phyloP scores from a whole-genome alignment of 2,329 filamentous ascomycete genomes.

The Epichloe scottii region DNA sequence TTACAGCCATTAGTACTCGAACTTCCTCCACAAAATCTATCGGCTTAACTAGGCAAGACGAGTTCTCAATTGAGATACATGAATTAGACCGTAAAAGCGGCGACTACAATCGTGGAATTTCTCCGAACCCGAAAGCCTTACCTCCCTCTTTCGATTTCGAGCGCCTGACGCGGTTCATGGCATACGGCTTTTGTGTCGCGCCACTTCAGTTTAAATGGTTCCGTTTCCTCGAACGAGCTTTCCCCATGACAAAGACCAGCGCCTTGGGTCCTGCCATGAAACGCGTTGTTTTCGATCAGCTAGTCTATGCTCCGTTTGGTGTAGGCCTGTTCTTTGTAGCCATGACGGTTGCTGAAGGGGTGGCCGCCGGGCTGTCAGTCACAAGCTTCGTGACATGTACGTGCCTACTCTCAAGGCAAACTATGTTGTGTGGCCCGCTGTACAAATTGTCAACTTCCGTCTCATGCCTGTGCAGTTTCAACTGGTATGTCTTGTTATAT shows the following conservation, averaged over 20 bases:
- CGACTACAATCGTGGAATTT: conserved; percentile 49
- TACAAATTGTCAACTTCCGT: conserved; percentile 94
- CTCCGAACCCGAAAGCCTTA: conserved; percentile 46
- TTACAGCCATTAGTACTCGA: conserved; percentile 68
- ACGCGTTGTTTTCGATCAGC: conserved; percentile 82
- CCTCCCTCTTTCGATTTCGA: conserved; percentile 93
- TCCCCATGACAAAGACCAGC: conserved; percentile 70
- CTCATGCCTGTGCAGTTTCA: conserved; percentile 93
- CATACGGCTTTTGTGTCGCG: conserved; percentile 93
- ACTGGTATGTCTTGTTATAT: conserved; percentile 51
- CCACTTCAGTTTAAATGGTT: conserved; percentile 96
- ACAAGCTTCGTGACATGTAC: conserved; percentile 90
- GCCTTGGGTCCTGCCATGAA: conserved; percentile 72
- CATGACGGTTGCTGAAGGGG: conserved; percentile 97
- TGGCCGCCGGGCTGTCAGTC: conserved; percentile 60
- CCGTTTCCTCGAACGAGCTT: conserved; percentile 64
- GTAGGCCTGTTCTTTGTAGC: conserved; percentile 84
- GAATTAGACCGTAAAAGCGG: conserved; percentile 76
- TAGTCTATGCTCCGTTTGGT: conserved; percentile 83
- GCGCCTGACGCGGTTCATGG: conserved; percentile 87
- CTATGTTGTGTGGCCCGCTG: conserved; percentile 86
- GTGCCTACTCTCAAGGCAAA: conserved; percentile 91
- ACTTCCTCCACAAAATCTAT: conserved; percentile 47
- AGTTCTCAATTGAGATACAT: conserved; percentile 75
- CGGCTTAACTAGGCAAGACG: conserved; percentile 50